Evolutionary conservation across 257 asterid genomes (phyloP).

Genomic region (Penstemon newberryi): DNA sequence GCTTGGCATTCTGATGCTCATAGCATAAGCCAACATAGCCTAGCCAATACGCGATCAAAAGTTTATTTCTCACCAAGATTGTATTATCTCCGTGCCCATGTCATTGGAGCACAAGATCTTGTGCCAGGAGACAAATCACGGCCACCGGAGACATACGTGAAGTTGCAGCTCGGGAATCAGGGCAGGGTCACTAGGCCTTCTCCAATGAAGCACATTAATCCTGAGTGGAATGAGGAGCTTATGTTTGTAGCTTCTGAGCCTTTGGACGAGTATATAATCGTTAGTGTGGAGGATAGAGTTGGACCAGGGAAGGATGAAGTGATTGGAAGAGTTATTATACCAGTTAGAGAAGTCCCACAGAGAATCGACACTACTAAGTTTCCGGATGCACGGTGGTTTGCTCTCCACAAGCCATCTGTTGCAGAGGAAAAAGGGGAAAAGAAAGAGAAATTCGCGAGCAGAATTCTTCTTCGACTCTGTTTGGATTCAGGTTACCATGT

Average conservation of each 20-base stretch:
- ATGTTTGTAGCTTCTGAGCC: conserved; percentile 87
- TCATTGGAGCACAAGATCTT: conserved; percentile 80
- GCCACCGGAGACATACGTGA: conserved; percentile 53
- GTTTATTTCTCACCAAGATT: conserved; percentile 76
- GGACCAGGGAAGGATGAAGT: conserved; percentile 56
- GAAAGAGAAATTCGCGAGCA: conserved; percentile 82
- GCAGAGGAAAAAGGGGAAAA: conserved; percentile 55
- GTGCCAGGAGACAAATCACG: conserved; percentile 57
- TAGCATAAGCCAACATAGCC: conserved; percentile 51
- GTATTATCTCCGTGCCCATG: conserved; percentile 72
- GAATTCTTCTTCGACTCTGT: conserved; percentile 62
- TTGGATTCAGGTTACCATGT: conserved; percentile 88
- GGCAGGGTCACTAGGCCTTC: conserved; percentile 63
- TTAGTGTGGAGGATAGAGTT: conserved; percentile 63
- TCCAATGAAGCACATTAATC: conserved; percentile 44
- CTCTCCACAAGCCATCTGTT: conserved; percentile 50
- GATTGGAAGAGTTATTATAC: conserved; percentile 60
- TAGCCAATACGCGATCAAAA: conserved; percentile 65
- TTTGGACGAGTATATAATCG: conserved; percentile 57
- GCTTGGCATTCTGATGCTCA: conserved; percentile 97
- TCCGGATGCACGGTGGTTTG: conserved; percentile 69
- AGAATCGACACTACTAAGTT: conserved; percentile 53
- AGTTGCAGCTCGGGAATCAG: conserved; percentile 66
- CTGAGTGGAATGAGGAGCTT: conserved; percentile 89
- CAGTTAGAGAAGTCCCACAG: conserved; percentile 49